Conservation (phyloP, 176 grass and related monocot genomes). For the Hordeum vulgare region DNA sequence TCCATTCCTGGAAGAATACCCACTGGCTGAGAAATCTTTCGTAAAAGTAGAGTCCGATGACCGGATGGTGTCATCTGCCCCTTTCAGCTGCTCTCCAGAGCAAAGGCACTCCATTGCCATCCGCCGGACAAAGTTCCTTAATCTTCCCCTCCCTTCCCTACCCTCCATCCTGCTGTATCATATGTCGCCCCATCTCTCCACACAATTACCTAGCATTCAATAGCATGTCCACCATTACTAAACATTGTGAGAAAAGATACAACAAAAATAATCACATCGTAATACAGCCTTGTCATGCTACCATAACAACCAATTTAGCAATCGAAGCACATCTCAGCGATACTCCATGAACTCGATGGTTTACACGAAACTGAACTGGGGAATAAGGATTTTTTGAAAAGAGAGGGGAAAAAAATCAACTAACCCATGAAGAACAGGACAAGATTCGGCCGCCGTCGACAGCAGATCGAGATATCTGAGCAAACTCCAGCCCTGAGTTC, state of each 20-base stretch:
- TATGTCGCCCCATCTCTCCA: background rate
- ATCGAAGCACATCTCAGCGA: background rate
- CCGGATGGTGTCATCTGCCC: conserved; percentile 43
- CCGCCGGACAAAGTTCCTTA: conserved; percentile 12
- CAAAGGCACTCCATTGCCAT: conserved; percentile 92
- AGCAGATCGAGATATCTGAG: conserved; percentile 19
- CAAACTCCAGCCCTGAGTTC: background rate
- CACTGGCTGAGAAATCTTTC: conserved; percentile 43
- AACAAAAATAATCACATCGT: conserved; percentile 18
- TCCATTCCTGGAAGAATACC: conserved; percentile 43
- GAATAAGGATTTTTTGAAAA: background rate
- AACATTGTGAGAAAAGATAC: background rate
- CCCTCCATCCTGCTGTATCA: conserved; percentile 44
- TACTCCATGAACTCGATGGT: background rate
- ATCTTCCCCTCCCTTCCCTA: conserved; percentile 25
- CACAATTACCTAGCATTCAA: conserved; percentile 27
- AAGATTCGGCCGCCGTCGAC: background rate
- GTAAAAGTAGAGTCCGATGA: conserved; percentile 43
- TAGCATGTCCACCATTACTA: background rate
- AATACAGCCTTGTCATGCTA: background rate
- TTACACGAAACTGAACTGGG: background rate
- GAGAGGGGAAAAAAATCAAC: background rate
- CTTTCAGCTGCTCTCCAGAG: conserved; percentile 78
- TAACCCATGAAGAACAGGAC: conserved; percentile 26
- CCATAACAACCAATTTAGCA: background rate